Evolutionary conservation across 768 basidiomycete species (phyloP).

Genomic region (Pleurotus platypus): DNA sequence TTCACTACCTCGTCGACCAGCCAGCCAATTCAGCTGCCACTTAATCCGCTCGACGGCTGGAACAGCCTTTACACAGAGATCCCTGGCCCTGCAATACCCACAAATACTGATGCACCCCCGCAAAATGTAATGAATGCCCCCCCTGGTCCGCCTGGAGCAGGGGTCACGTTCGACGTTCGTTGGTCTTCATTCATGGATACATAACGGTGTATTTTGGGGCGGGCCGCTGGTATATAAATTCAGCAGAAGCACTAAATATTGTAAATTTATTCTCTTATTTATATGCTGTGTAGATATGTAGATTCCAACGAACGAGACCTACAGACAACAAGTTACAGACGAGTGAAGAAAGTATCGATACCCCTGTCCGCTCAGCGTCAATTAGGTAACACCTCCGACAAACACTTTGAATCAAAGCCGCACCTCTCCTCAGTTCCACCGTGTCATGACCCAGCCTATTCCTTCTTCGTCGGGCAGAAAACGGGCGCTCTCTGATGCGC

Average conservation of each 20-base stretch:
- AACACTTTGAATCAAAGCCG: not conserved
- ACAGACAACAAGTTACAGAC: too few relatives aligned
- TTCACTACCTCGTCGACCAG: not conserved
- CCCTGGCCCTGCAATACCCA: not conserved
- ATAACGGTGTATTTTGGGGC: not conserved
- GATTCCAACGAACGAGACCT: too few relatives aligned
- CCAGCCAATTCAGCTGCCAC: not conserved
- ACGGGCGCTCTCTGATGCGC: not conserved
- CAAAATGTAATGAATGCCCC: not conserved
- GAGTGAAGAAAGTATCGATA: too few relatives aligned
- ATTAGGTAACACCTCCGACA: too few relatives aligned
- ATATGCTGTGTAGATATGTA: too few relatives aligned
- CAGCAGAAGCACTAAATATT: not conserved
- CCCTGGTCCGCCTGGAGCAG: not conserved
- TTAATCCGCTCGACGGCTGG: conserved; percentile 1
- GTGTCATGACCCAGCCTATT: conserved; percentile 2
- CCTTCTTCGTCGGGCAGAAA: conserved; percentile 3
- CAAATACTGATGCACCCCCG: not conserved
- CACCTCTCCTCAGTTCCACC: not conserved
- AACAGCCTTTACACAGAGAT: conserved; percentile 3
- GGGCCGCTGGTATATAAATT: not conserved
- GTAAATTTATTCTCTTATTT: too few relatives aligned
- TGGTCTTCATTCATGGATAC: conserved; percentile 6
- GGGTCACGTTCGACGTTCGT: not conserved
- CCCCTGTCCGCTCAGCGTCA: not conserved